Base-by-base conservation (phyloP, 1,284 basidiomycete species). In the Coniferiporia weirii region DNA sequence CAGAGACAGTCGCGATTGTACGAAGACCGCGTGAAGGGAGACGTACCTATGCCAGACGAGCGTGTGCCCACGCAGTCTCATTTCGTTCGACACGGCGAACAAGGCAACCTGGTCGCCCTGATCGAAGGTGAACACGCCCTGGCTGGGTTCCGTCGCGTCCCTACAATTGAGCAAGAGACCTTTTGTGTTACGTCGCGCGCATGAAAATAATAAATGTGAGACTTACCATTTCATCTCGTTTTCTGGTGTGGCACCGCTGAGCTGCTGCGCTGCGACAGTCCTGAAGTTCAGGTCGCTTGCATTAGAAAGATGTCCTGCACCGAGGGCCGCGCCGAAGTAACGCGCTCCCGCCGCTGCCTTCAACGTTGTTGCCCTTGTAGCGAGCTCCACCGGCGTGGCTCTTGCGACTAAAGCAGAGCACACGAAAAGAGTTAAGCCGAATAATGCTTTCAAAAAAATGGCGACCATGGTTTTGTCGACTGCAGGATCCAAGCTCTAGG, bases 1-100 rank as follows among this genome's bases (percentile, higher is more conserved):
- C 38, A 40, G 38, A 46, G 17, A 19, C 12, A 19, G 12, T 46
- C 17, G 9, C 15, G 15, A 10, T 7, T 12, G 15, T 10, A 9
- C 15, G 3, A 40, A 40, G 38, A 40, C 38, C 38, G 15, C 77
- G 80, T 80, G 83, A 67, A 65, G 70, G 0, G 80, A 77, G 1
- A 82, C 71, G 64, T 83, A 80, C 59, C 74, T 77, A 66, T 83
- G 73, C 82, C 82, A 83, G 44, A 82, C 80, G 62, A 78, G 79
- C 63, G 75, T 79, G 66, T 79, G 79, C 68, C 76, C 79, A 62
- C 79, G 68, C 4, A 80, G 58, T 6, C 77, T 66, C 64, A 79
- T 74, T 4, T 72, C 70, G 45, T 79, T 77, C 12, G 66, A 64
- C 60, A 75, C 70, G 0, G 81, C 81, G n/a, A 81, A 70, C 46